A percentile compares a stretch with the other conserved stretches of the same genome.
Evolutionary conservation across 2,329 filamentous ascomycete species (phyloP).

Genomic region (Aureobasidium sp.): DNA sequence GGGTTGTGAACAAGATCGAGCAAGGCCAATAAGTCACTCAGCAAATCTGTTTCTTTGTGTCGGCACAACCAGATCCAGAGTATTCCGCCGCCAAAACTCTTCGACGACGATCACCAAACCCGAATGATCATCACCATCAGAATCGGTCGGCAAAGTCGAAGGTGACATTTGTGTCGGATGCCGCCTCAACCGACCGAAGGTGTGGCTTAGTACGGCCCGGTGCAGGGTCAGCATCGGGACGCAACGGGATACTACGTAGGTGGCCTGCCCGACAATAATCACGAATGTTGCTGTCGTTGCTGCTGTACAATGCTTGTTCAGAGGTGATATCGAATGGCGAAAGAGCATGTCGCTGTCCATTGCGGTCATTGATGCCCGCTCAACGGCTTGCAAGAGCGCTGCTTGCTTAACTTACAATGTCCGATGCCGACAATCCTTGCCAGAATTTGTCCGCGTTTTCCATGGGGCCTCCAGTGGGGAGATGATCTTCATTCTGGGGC

Average conservation of each 20-base stretch:
- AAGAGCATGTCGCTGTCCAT: neutral
- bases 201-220: slow-evolving; percentile 4
- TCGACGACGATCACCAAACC: neutral
- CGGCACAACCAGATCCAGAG: neutral
- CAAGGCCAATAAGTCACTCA: too few relatives aligned
- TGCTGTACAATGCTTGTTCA: neutral
- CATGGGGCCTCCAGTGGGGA: slow-evolving; percentile 12
- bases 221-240: neutral
- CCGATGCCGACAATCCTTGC: neutral
- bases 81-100: neutral
- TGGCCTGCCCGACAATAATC: neutral
- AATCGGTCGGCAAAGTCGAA: neutral
- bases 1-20: neutral
- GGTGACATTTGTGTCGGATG: neutral
- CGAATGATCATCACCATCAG: neutral
- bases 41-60: too few relatives aligned
- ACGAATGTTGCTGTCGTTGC: neutral
- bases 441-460: neutral
- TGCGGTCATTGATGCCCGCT: neutral
- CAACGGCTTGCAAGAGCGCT: neutral
- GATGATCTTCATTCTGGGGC: slow-evolving; percentile 10
- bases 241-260: slow-evolving; percentile 8
- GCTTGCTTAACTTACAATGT: neutral
- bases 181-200: neutral
- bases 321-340: neutral